These are phyloP conservation scores for Isochrysis galbana DNA, from an alignment of 78 protist genomes.

Conservation along the genomic window DNA sequence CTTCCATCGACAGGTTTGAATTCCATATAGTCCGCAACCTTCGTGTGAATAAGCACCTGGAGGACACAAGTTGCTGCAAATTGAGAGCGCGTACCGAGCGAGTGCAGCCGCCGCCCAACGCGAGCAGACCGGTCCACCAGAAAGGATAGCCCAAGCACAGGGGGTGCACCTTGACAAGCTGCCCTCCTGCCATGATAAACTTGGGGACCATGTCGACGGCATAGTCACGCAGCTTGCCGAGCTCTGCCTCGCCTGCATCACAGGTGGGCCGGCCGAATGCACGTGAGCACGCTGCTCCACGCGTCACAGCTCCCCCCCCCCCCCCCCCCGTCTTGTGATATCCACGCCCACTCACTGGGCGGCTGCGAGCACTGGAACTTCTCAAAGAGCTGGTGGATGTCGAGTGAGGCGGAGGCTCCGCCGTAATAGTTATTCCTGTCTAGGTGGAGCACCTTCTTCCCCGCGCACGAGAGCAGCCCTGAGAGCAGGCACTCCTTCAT, in stretches of 20 bases:
- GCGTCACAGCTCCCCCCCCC: too few relatives aligned
- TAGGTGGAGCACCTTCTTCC: conserved; percentile 93
- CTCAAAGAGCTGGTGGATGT: conserved; percentile 81
- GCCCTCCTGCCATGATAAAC: conserved; percentile 82
- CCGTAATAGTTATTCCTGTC: conserved; percentile 99
- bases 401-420: conserved; percentile 94
- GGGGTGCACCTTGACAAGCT: background rate
- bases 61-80: too few relatives aligned
- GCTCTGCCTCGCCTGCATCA: conserved; percentile 8
- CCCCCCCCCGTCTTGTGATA: too few relatives aligned
- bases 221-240: conserved; percentile 92
- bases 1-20: conserved; percentile 70
- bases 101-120: too few relatives aligned
- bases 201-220: conserved; percentile 96
- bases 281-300: too few relatives aligned
- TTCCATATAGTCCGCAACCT: conserved; percentile 93
- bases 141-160: background rate
- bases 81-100: too few relatives aligned
- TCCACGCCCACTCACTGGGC: too few relatives aligned
- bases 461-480: conserved; percentile 91
- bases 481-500: conserved; percentile 96
- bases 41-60: conserved; percentile 88
- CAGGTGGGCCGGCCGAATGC: too few relatives aligned
- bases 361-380: conserved; percentile 9
- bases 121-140: background rate